These are phyloP conservation scores for Ambrosia trifida DNA, from an alignment of 129 eudicot species.

Conservation along the genomic window DNA sequence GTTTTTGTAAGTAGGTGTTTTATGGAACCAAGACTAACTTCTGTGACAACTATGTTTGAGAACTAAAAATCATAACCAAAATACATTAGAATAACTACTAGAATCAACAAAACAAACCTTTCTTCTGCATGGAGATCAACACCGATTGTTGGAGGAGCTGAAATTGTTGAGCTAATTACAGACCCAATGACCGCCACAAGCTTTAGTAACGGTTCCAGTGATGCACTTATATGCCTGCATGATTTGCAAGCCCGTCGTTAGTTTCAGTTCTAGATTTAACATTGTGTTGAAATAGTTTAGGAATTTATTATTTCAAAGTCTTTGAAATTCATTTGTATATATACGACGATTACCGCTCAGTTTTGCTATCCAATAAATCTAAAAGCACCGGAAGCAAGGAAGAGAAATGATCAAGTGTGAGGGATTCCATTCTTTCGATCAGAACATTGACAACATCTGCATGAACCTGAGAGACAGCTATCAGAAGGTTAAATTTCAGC, in stretches of 20 bases:
- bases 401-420: slow-evolving; percentile 75
- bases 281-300: background rate
- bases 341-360: slow-evolving; percentile 69
- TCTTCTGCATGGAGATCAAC: slow-evolving; percentile 92
- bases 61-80: no score
- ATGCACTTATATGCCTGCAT: slow-evolving; percentile 74
- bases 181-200: slow-evolving; percentile 90
- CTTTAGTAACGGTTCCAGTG: slow-evolving; percentile 79
- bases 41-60: no score
- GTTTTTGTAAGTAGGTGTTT: no score
- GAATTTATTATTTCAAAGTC: background rate
- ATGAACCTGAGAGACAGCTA: slow-evolving; percentile 56
- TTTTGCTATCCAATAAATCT: slow-evolving; percentile 77
- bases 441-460: slow-evolving; percentile 79
- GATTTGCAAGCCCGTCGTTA: slow-evolving; percentile 15
- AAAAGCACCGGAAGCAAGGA: slow-evolving; percentile 77
- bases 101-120: slow-evolving; percentile 26
- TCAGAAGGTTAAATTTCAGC: slow-evolving; percentile 4
- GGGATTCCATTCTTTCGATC: slow-evolving; percentile 65
- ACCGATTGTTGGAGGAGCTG: slow-evolving; percentile 88
- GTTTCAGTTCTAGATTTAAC: background rate
- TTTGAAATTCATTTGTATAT: background rate
- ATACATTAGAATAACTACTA: no score
- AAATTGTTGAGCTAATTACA: slow-evolving; percentile 66
- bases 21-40: no score